These are phyloP conservation scores for Xylaria sp. DNA, from an alignment of 2,329 filamentous ascomycete genomes.

Conservation along the genomic window DNA sequence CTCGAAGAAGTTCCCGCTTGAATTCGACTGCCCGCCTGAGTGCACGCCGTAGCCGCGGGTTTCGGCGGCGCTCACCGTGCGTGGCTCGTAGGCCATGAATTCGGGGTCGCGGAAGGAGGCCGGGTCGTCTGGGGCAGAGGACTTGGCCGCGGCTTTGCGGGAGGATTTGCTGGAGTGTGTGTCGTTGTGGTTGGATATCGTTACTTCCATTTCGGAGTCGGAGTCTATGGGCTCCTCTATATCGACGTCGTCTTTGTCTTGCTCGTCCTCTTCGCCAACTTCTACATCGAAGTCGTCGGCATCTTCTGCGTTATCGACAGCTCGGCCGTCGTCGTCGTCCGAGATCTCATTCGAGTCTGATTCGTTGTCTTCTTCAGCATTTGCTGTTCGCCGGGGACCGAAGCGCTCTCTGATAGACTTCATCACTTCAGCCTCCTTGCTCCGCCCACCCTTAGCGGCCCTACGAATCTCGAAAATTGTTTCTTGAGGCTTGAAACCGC, in stretches of 20 bases:
- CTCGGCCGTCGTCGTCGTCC: slow-evolving; percentile 38
- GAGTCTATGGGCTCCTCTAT: slow-evolving; percentile 53
- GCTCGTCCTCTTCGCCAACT: slow-evolving; percentile 26
- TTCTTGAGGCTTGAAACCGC: slow-evolving; percentile 87
- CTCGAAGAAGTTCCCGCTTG: slow-evolving; percentile 80
- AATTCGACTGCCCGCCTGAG: slow-evolving; percentile 72
- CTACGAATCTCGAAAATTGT: slow-evolving; percentile 96
- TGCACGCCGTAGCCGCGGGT: slow-evolving; percentile 95
- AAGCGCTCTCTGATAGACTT: slow-evolving; percentile 76
- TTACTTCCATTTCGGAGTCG: slow-evolving; percentile 76
- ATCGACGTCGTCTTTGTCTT: slow-evolving; percentile 36
- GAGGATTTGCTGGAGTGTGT: slow-evolving; percentile 60
- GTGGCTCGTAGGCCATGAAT: slow-evolving; percentile 96
- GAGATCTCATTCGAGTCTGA: slow-evolving; percentile 50
- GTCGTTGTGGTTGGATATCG: slow-evolving; percentile 68
- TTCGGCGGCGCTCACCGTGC: slow-evolving; percentile 82
- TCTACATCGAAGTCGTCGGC: slow-evolving; percentile 25
- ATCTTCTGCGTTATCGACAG: slow-evolving; percentile 18
- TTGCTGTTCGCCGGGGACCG: slow-evolving; percentile 65
- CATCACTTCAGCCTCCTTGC: slow-evolving; percentile 80
- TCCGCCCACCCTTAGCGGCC: slow-evolving; percentile 70
- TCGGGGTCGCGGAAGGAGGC: slow-evolving; percentile 76
- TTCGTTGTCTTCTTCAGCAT: slow-evolving; percentile 57
- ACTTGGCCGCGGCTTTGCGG: slow-evolving; percentile 17
- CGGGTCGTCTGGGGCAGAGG: slow-evolving; percentile 18